Percentiles rank a stretch among this genome's conserved stretches.
Evolutionary conservation across 352 stramenopile species (phyloP).

Genomic region (Phytophthora litchii): DNA sequence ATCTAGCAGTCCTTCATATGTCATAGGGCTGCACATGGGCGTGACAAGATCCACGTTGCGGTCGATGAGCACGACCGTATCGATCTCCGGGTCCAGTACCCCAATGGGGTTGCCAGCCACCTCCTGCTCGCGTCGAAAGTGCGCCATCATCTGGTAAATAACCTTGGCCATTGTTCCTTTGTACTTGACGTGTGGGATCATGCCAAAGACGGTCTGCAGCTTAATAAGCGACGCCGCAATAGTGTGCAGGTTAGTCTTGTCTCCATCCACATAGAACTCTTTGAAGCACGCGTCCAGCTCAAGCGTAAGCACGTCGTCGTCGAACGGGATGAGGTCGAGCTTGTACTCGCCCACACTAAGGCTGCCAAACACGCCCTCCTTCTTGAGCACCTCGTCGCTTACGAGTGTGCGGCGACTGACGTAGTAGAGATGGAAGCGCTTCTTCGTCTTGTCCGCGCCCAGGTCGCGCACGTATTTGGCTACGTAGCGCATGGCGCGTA

Average conservation of each 20-base stretch:
- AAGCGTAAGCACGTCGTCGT: constrained; percentile 94
- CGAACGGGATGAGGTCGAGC: constrained; percentile 95
- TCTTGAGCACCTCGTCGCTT: constrained; percentile 92
- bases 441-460: constrained; percentile 57
- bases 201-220: constrained; percentile 92
- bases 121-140: constrained; percentile 93
- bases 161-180: constrained; percentile 92
- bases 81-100: constrained; percentile 88
- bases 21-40: constrained; percentile 95
- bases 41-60: constrained; percentile 95
- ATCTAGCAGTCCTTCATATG: constrained; percentile 97
- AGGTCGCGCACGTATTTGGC: constrained; percentile 80
- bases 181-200: constrained; percentile 95
- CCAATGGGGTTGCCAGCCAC: constrained; percentile 78
- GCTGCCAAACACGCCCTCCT: constrained; percentile 87
- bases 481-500: constrained; percentile 80
- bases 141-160: constrained; percentile 92
- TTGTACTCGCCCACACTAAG: constrained; percentile 90
- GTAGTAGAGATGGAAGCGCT: constrained; percentile 90
- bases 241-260: constrained; percentile 89
- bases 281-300: constrained; percentile 91
- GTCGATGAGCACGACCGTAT: constrained; percentile 96
- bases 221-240: constrained; percentile 91
- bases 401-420: constrained; percentile 91
- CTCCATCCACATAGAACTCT: constrained; percentile 89